A percentile compares a stretch with the other conserved stretches of the same genome.
These are phyloP conservation scores for Isoetes engelmannii DNA, from an alignment of 83 land plant genomes.

Conservation along the genomic window DNA sequence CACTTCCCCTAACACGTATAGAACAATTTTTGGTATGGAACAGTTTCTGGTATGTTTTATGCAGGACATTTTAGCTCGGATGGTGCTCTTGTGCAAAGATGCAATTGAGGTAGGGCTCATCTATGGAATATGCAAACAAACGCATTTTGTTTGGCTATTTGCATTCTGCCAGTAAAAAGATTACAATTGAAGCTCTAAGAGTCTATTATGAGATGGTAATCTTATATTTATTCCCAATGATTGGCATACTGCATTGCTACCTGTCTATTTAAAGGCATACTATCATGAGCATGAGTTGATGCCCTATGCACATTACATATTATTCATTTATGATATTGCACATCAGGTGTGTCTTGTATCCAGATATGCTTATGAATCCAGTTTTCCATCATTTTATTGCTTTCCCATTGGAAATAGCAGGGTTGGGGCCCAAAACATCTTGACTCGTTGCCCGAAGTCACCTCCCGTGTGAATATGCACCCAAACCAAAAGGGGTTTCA, in stretches of 20 bases:
- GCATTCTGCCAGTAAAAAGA: no score
- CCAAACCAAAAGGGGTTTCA: no score
- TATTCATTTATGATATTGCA: slow-evolving; percentile 91
- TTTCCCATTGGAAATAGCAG: slow-evolving; percentile 25
- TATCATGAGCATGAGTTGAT: slow-evolving; percentile 84
- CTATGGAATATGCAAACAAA: neutral
- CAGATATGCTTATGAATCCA: no score
- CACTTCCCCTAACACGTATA: no score
- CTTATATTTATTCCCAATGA: slow-evolving; percentile 92
- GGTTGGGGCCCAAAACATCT: slow-evolving; percentile 96
- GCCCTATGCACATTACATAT: slow-evolving; percentile 68
- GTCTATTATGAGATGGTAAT: slow-evolving; percentile 94
- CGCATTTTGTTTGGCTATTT: no score
- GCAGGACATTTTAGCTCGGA: slow-evolving; percentile 79
- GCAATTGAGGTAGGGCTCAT: slow-evolving; percentile 65
- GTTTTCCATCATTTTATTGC: no score
- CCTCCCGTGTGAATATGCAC: no score
- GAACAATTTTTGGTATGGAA: no score
- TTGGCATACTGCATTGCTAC: slow-evolving; percentile 96
- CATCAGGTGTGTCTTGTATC: slow-evolving; percentile 58
- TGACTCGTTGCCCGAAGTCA: no score
- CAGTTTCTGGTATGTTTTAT: no score
- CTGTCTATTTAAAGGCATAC: slow-evolving; percentile 94
- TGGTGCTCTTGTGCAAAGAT: slow-evolving; percentile 80
- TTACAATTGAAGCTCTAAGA: no score